These are phyloP conservation scores for Suillus fuscotomentosus DNA, from an alignment of 768 basidiomycete genomes.

Conservation along the genomic window DNA sequence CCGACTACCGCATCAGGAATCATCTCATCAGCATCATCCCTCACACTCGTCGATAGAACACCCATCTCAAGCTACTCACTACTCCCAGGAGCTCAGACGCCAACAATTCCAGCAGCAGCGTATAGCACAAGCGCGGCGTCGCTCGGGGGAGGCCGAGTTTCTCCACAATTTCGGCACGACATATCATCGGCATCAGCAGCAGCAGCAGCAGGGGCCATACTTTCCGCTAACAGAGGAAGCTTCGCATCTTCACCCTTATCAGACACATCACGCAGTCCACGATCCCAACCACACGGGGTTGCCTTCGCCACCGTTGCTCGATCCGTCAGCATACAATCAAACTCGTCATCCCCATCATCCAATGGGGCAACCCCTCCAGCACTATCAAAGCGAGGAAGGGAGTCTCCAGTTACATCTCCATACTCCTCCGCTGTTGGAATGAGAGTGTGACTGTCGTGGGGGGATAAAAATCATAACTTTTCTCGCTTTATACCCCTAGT, in stretches of 20 bases:
- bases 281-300: slow-evolving; percentile 21
- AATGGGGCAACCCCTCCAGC: slow-evolving; percentile 32
- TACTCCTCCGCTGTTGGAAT: slow-evolving; percentile 52
- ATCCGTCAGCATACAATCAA: slow-evolving; percentile 28
- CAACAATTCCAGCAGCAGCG: slow-evolving; percentile 42
- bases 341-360: slow-evolving; percentile 34
- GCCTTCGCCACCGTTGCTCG: slow-evolving; percentile 34
- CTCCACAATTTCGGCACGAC: slow-evolving; percentile 37
- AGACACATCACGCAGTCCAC: slow-evolving; percentile 35
- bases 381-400: slow-evolving; percentile 33
- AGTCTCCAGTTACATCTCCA: slow-evolving; percentile 40
- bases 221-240: slow-evolving; percentile 26
- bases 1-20: slow-evolving; percentile 46
- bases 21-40: slow-evolving; percentile 45
- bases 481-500: slow-evolving; percentile 26
- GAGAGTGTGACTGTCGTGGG: slow-evolving; percentile 32
- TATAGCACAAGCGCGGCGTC: slow-evolving; percentile 32
- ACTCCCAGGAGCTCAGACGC: slow-evolving; percentile 49
- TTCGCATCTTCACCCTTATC: slow-evolving; percentile 33
- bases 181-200: slow-evolving; percentile 24
- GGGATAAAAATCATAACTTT: slow-evolving; percentile 7
- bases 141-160: slow-evolving; percentile 35
- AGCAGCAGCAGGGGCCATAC: slow-evolving; percentile 21
- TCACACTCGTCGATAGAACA: slow-evolving; percentile 51
- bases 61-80: slow-evolving; percentile 32